Percentiles rank a stretch among this genome's conserved stretches.
Evolutionary conservation across 108 stramenopile species (phyloP).

Genomic region (Licmophora abbreviata): DNA sequence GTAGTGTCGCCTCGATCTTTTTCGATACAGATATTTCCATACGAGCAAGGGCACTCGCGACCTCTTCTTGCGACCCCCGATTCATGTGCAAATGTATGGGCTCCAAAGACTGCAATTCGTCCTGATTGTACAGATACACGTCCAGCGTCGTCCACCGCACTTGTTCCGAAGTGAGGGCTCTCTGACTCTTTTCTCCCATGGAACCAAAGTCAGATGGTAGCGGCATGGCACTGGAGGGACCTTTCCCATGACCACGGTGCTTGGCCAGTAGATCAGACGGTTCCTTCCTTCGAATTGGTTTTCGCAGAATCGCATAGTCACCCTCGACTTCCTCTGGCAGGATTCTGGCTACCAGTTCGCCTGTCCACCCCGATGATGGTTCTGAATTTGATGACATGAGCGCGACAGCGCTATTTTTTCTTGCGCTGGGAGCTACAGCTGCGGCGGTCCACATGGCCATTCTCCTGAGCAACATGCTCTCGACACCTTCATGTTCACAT

Average conservation of each 20-base stretch:
- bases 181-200: neutral
- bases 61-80: constrained; percentile 16
- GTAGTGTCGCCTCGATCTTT: too few species aligned
- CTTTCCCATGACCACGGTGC: neutral
- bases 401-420: too few species aligned
- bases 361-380: too few species aligned
- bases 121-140: constrained; percentile 1
- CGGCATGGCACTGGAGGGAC: neutral
- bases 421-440: too few species aligned
- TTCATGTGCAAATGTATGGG: constrained; percentile 27
- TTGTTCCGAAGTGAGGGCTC: neutral
- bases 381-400: too few species aligned
- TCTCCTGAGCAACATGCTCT: too few species aligned
- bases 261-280: constrained; percentile 1
- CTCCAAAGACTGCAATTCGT: neutral
- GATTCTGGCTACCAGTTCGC: constrained; percentile 19
- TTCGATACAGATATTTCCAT: constrained; percentile 16
- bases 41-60: constrained; percentile 12
- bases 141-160: neutral
- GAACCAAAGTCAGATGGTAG: neutral
- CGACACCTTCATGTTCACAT: too few species aligned
- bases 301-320: neutral
- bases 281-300: neutral
- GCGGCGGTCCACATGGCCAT: too few species aligned
- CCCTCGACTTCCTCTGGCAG: constrained; percentile 8